Base-by-base conservation (phyloP, 306 rosid genomes). In the Acacia acuminata region DNA sequence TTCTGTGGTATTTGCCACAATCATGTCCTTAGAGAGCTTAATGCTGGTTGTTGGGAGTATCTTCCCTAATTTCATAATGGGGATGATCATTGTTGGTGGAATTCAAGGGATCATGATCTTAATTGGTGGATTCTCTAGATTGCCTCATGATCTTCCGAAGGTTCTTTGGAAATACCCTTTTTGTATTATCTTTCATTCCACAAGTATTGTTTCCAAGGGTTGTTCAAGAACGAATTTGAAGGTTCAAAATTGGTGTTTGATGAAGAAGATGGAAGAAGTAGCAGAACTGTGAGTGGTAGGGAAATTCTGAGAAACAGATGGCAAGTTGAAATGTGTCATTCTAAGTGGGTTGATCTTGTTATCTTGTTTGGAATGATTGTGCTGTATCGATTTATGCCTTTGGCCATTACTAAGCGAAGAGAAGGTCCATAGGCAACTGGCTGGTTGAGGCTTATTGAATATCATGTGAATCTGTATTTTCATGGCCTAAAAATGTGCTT, bases 11-110 rank as follows among this genome's bases (percentile, higher is more conserved):
- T 78, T 79, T 82, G 81, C 86, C 12, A 61, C 82, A 75, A 76
- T 88, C 82, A 68, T 88, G 77, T 61, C 92, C 12, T 90, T 93
- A 5, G 96, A 93, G 83, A 86, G 94, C 83, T 81, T 91, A 8
- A 90, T 90, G 97, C 87, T 93, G 92, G 85, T 91, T 34, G 85
- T 93, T 20, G 93, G 96, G 7, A 86, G 88, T 12, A 58, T 88
- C 36, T 90, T 88, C 51, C 94, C 96, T 25, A 86, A 90, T 72
- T 90, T 83, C 63, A 87, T 91, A 1, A 86, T 91, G 93, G 96
- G 96, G 0, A 90, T 91, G 22, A 91, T 91, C 13, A 24, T 85
- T 1, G 94, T 91, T 15, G 76, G 92, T 19, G 97, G 96, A 80
- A 81, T 91, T 76, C 91, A 90, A 86, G 93, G 86, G 5, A 14